Conservation (phyloP, 2,329 filamentous ascomycete species). For the Ophiostoma angusticollis region DNA sequence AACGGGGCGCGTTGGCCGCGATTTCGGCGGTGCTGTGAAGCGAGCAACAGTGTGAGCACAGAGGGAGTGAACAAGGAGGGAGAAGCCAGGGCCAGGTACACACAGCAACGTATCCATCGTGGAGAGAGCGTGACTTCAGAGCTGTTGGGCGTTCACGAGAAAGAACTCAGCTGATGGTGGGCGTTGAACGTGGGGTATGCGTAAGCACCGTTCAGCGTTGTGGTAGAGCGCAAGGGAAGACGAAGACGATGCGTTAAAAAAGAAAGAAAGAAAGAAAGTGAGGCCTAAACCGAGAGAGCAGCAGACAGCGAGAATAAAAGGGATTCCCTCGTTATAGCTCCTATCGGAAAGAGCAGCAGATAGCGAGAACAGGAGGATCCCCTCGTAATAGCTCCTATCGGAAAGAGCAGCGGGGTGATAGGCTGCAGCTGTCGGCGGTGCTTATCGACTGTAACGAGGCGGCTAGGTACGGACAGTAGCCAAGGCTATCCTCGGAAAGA, state of each 20-base stretch:
- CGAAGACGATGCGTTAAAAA: not conserved
- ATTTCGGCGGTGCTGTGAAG: conserved; percentile 68
- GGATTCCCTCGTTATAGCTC: too few relatives aligned
- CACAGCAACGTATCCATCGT: conserved; percentile 10
- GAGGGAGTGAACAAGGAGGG: not conserved
- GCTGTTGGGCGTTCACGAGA: too few relatives aligned
- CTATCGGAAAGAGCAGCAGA: too few relatives aligned
- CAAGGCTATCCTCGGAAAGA: conserved; percentile 5
- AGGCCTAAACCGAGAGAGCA: too few relatives aligned
- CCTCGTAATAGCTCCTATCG: too few relatives aligned
- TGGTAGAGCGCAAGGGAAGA: not conserved
- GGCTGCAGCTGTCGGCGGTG: not conserved
- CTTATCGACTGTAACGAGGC: conserved; percentile 6
- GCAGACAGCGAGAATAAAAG: too few relatives aligned
- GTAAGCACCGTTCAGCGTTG: too few relatives aligned
- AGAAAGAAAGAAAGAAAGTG: not conserved
- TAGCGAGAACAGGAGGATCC: too few relatives aligned
- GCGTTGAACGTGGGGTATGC: too few relatives aligned
- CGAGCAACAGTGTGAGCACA: too few relatives aligned
- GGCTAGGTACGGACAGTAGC: not conserved
- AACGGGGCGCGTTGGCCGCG: conserved; percentile 78
- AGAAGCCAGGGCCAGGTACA: too few relatives aligned
- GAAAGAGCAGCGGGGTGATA: too few relatives aligned
- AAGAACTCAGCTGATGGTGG: conserved; percentile 1
- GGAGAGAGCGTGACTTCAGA: conserved; percentile 1